Percentiles rank a stretch among this genome's conserved stretches.
Conservation (phyloP, 805 yeast species). For the Danielia oregonensis region DNA sequence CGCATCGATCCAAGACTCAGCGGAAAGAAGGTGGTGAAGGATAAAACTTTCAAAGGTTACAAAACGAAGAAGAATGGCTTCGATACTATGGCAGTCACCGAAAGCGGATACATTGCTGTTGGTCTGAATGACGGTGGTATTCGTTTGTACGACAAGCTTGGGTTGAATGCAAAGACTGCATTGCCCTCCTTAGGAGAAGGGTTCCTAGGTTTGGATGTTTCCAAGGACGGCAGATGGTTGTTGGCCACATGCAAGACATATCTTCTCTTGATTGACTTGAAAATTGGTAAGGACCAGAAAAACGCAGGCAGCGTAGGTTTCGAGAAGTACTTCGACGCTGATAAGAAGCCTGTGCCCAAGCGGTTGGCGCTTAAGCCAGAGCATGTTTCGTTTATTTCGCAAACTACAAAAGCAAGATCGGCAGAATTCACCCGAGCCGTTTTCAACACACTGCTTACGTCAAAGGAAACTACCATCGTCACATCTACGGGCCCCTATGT, state of each 20-base stretch:
- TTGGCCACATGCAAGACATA: conserved; percentile 76
- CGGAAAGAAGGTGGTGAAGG: conserved; percentile 55
- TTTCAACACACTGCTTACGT: conserved; percentile 67
- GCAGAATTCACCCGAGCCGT: conserved; percentile 65
- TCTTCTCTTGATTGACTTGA: conserved; percentile 64
- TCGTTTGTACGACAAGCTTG: conserved; percentile 67
- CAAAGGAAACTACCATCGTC: conserved; percentile 67
- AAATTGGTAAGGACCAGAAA: conserved; percentile 55
- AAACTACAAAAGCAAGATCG: conserved; percentile 16
- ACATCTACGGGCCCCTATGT: conserved; percentile 82
- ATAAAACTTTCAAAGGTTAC: conserved; percentile 37
- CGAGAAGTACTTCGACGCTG: conserved; percentile 57
- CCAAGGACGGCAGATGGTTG: conserved; percentile 79
- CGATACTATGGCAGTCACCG: conserved; percentile 66
- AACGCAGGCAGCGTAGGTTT: conserved; percentile 62
- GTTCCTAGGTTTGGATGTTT: conserved; percentile 61
- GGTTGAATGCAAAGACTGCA: conserved; percentile 71
- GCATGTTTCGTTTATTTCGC: conserved; percentile 45
- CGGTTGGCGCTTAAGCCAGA: conserved; percentile 67
- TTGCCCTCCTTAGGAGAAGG: conserved; percentile 83
- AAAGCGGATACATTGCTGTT: conserved; percentile 68
- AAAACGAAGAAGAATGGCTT: conserved; percentile 51
- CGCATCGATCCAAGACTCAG: conserved; percentile 75
- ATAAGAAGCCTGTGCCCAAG: conserved; percentile 64
- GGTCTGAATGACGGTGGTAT: conserved; percentile 76